A percentile compares a stretch with the other conserved stretches of the same genome.
These are phyloP conservation scores for Cylindricascospora bacillispora DNA, from an alignment of 1,139 yeast species.

Conservation along the genomic window DNA sequence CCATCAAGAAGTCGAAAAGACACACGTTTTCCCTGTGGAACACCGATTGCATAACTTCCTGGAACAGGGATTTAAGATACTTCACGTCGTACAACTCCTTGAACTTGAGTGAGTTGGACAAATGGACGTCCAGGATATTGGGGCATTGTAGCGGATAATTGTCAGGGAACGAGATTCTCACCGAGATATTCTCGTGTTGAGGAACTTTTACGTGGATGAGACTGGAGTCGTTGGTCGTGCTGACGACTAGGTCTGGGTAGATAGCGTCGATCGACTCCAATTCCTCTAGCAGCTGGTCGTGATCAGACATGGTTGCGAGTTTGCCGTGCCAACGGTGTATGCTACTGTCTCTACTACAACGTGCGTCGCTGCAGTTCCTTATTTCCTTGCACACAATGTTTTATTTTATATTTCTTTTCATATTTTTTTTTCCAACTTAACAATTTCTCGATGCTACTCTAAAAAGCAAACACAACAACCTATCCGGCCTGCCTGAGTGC, in stretches of 20 bases:
- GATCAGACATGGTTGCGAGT: too few species aligned
- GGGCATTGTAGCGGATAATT: conserved; percentile 59
- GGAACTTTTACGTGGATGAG: conserved; percentile 43
- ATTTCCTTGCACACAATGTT: too few species aligned
- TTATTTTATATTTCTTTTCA: too few species aligned
- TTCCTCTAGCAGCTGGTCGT: conserved; percentile 62
- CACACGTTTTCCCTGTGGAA: conserved; percentile 56
- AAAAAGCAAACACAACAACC: too few species aligned
- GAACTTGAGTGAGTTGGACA: conserved; percentile 21
- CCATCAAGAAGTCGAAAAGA: conserved; percentile 64
- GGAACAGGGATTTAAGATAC: conserved; percentile 34
- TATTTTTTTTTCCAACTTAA: too few species aligned
- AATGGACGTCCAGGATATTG: conserved; percentile 38
- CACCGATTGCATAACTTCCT: conserved; percentile 37
- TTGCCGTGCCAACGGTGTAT: too few species aligned
- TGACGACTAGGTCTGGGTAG: conserved; percentile 57
- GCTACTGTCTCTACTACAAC: too few species aligned
- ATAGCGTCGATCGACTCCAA: conserved; percentile 77
- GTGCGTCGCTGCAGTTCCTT: too few species aligned
- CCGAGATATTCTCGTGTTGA: conserved; percentile 40
- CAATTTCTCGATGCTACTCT: too few species aligned
- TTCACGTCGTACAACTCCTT: conserved; percentile 29
- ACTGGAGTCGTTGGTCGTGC: conserved; percentile 30
- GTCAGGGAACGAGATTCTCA: conserved; percentile 58
- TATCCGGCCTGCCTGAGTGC: too few species aligned